Evolutionary conservation across 768 basidiomycete species (phyloP).

Genomic region (Lentinus brumalis): DNA sequence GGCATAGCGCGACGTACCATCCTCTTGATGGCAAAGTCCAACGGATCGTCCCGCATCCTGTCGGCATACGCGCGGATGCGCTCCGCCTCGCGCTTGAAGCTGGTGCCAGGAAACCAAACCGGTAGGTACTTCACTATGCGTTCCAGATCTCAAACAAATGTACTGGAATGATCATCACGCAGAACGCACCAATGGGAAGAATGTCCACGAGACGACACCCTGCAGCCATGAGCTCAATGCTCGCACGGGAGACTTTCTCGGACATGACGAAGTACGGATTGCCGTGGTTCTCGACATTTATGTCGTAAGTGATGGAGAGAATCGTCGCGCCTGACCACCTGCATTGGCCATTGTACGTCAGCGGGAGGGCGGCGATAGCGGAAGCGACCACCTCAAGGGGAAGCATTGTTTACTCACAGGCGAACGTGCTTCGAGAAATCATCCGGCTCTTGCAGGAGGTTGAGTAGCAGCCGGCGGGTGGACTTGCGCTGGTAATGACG

Average conservation of each 20-base stretch:
- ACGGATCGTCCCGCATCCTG: slow-evolving; percentile 15
- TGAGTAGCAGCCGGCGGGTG: slow-evolving; percentile 31
- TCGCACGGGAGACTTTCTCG: slow-evolving; percentile 34
- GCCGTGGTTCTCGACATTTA: slow-evolving; percentile 35
- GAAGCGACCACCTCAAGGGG: neutral
- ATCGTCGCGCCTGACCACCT: slow-evolving; percentile 41
- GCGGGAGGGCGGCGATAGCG: neutral
- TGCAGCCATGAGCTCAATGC: slow-evolving; percentile 35
- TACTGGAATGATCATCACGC: neutral
- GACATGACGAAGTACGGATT: slow-evolving; percentile 46
- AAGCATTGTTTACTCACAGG: slow-evolving; percentile 33
- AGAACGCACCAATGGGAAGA: slow-evolving; percentile 24
- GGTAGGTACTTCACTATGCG: slow-evolving; percentile 16
- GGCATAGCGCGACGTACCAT: neutral
- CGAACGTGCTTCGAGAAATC: slow-evolving; percentile 34
- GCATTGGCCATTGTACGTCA: neutral
- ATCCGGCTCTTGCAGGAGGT: slow-evolving; percentile 27
- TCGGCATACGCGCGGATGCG: slow-evolving; percentile 5
- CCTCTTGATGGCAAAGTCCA: slow-evolving; percentile 13
- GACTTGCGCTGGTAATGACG: slow-evolving; percentile 31
- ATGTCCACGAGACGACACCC: slow-evolving; percentile 46
- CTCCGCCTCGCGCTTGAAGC: slow-evolving; percentile 24
- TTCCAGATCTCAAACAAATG: neutral
- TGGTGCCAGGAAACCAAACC: slow-evolving; percentile 28
- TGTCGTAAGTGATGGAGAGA: slow-evolving; percentile 46